phyloP scores from a whole-genome alignment of 441 rosid species.

The Adansonia grandidieri region DNA sequence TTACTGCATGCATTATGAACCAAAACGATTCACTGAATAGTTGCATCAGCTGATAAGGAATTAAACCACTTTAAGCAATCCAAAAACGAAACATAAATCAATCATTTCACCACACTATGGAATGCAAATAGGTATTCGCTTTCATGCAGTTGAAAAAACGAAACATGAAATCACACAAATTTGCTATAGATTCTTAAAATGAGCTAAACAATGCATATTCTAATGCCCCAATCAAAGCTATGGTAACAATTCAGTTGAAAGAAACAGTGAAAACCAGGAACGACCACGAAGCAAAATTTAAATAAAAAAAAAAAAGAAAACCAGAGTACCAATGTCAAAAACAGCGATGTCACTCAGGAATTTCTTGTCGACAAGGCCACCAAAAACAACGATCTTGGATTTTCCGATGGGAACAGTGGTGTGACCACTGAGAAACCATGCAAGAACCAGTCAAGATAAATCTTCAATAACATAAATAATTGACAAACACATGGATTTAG shows the following conservation, averaged over 20 bases:
- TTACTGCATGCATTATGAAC: not conserved
- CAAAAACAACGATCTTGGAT: conserved; percentile 83
- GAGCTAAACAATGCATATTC: not conserved
- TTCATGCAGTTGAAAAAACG: conserved; percentile 1
- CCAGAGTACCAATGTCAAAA: conserved; percentile 68
- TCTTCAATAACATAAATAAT: not conserved
- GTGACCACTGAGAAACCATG: conserved; percentile 73
- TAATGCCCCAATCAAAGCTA: not conserved
- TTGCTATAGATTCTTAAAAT: not conserved
- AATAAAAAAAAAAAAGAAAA: not conserved
- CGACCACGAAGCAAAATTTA: conserved; percentile 1
- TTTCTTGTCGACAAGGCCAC: conserved; percentile 83
- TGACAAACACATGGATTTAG: conserved; percentile 10
- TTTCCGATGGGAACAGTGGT: conserved; percentile 77
- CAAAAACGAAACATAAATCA: not conserved
- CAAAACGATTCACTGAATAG: not conserved
- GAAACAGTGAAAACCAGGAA: not conserved
- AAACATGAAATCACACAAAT: not conserved
- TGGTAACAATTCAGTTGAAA: not conserved
- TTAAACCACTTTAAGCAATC: not conserved
- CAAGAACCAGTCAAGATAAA: not conserved
- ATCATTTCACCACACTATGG: not conserved
- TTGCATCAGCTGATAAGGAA: not conserved
- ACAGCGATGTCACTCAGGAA: conserved; percentile 75
- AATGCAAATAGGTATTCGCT: not conserved